Evolutionary conservation across 2,329 filamentous ascomycete species (phyloP), one percentile per base, ranked within the genome.

Genomic region (Magnaporthales sp.): DNA sequence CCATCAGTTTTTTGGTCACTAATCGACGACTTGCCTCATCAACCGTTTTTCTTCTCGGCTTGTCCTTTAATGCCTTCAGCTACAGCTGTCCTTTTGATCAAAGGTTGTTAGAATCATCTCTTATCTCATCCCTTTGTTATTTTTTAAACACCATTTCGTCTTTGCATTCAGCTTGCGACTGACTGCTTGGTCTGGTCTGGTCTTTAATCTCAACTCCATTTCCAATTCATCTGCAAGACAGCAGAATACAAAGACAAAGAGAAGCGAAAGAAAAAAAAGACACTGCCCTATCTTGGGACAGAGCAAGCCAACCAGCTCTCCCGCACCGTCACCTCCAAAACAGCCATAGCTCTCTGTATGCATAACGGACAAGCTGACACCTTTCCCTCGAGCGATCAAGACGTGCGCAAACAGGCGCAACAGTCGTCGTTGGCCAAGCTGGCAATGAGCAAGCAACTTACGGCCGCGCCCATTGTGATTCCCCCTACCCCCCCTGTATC

Each of bases 381-480:
- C 10, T 27, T 60, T 27, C 15, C 15, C 56, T 27, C 56, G 56
- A 60, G 24, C 56, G 56, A 60, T 60, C 22, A 60, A 60, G 56
- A 60, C 30, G 65, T 65, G 31, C 67, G 66, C 56, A 69, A 66
- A 73, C 73, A 70, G 66, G 63, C 71, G 63, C 70, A 71, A 68
- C 71, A 74, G 64, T 71, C 70, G 3, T 69, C 70, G 63, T 70
- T 74, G 67, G 72, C 73, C 63, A 74, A 72, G 69, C 70, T 72
- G 68, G 73, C 71, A 72, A 74, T 74, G 73, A 72, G 77, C 75
- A 79, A 75, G 71, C 75, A 78, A 70, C 74, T 77, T 62, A 74
- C 72, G 46, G 71, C 74, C 67, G 75, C 74, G 13, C 71, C 75
- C 68, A 76, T 60, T 72, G 72, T 64, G 71, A 72, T 68, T 66